Conservation (phyloP, 2,329 filamentous ascomycete species). For the Piedraia hortae region DNA sequence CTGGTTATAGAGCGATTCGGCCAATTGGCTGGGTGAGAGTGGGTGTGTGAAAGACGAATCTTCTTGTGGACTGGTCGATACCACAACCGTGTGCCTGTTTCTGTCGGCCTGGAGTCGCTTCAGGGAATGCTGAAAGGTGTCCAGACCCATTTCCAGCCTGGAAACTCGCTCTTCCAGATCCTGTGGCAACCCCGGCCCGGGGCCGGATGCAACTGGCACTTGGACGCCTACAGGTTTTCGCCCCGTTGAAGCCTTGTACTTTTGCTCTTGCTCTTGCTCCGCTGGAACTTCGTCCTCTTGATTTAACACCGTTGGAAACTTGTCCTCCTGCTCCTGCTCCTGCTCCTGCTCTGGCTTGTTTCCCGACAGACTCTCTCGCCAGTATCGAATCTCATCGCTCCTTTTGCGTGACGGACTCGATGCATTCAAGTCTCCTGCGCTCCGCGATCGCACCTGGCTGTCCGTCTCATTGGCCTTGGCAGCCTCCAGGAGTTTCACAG, state of each 20-base stretch:
- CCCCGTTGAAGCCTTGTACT: neutral
- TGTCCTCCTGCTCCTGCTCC: constrained; percentile 1
- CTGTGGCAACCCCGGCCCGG: constrained; percentile 3
- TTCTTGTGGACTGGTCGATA: constrained; percentile 5
- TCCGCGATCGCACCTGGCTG: constrained; percentile 11
- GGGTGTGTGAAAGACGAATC: constrained; percentile 2
- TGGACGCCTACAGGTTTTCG: neutral
- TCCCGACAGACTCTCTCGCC: constrained; percentile 10
- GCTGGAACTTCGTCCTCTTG: neutral
- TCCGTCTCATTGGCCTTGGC: constrained; percentile 5
- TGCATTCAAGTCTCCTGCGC: constrained; percentile 10
- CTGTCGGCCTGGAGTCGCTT: constrained; percentile 10
- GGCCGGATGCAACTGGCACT: neutral
- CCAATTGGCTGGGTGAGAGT: constrained; percentile 11
- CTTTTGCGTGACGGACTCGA: constrained; percentile 7
- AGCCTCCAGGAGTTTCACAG: constrained; percentile 1
- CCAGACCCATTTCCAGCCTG: constrained; percentile 11
- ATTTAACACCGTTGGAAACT: too few species aligned
- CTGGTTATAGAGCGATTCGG: constrained; percentile 8
- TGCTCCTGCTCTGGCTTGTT: constrained; percentile 1
- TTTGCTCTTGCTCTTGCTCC: neutral
- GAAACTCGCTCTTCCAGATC: constrained; percentile 13
- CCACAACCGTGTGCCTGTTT: constrained; percentile 9
- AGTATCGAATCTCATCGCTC: constrained; percentile 13
- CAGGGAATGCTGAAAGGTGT: constrained; percentile 11